These are phyloP conservation scores for Barbarea vulgaris DNA, from an alignment of 345 rosid genomes.

Conservation along the genomic window DNA sequence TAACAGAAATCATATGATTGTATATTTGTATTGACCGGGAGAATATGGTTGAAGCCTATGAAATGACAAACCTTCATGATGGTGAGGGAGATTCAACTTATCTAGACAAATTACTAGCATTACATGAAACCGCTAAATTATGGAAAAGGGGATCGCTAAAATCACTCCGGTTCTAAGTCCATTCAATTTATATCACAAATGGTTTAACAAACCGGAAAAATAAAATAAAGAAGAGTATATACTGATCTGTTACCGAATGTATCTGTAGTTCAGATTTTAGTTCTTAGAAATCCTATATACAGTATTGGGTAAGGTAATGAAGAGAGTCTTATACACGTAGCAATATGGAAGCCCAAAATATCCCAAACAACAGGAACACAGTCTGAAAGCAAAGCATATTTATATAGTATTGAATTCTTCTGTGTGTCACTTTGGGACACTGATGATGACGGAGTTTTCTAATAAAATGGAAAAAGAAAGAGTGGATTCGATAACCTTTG, in stretches of 20 bases:
- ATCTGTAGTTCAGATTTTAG: background rate
- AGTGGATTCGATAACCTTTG: background rate
- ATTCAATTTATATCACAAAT: too few species aligned
- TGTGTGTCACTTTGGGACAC: background rate
- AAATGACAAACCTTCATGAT: too few species aligned
- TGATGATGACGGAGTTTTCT: conserved; percentile 1
- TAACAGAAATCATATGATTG: too few species aligned
- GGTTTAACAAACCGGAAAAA: too few species aligned
- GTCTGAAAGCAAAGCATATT: conserved; percentile 2
- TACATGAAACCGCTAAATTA: too few species aligned
- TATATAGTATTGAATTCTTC: background rate
- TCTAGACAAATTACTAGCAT: too few species aligned
- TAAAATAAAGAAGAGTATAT: too few species aligned
- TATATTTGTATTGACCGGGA: too few species aligned
- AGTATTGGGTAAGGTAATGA: background rate
- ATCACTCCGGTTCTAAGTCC: too few species aligned
- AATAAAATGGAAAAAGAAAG: background rate
- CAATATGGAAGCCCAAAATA: conserved; percentile 1
- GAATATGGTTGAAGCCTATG: too few species aligned
- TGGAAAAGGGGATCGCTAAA: too few species aligned
- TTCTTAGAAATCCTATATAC: background rate
- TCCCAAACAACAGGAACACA: background rate
- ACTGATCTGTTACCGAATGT: background rate
- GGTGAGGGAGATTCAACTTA: too few species aligned
- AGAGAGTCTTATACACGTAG: conserved; percentile 15